Base-by-base conservation (phyloP, 78 protist species). In the Corallochytrium limacisporum region DNA sequence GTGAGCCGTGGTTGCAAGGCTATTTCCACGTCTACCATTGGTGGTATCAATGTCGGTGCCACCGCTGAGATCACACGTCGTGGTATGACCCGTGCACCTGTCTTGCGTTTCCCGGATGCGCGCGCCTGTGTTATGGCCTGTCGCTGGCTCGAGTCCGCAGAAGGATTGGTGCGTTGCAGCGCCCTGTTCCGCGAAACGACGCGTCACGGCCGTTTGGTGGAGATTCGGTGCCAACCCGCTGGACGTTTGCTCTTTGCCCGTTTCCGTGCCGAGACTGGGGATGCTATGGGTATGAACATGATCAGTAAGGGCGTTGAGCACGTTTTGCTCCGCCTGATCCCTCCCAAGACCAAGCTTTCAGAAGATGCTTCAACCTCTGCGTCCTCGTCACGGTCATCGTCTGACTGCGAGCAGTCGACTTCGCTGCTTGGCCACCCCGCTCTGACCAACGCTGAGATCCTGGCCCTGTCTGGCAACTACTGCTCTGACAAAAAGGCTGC, bases 281-380 rank as follows among this genome's bases (percentile, higher is more conserved):
- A 90, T 37, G 95, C 95, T 18, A 90, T 90, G 95, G 95, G 95
- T 29, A 90, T 90, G 95, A 90, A 90, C 75, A 90, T 90, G 95
- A 31, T 90, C 50, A 31, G 84, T n/a, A 86, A 90, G 71, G 95
- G 84, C 13, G 36, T 48, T 32, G 50, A 59, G 18, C 9, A 43
- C 32, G 85, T 74, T 18, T 24, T 90, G 57, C 38, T 20, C 15
- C 16, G 5, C 24, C 54, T 80, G 36, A 20, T n/a, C n/a, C n/a
- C n/a, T n/a, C n/a, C n/a, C n/a, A n/a, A n/a, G n/a, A n/a, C 35
- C 63, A 49, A 10, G 5, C 9, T 38, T 6, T 12, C 36, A 10
- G 8, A 7, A 24, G 10, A 10, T 35, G 33, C 10, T 18, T 42
- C 35, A 16, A 10, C 7, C 24, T 36, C 18, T 10, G 36, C 22